These are phyloP conservation scores for Claviceps sp. DNA, from an alignment of 2,329 filamentous ascomycete species.

Conservation along the genomic window DNA sequence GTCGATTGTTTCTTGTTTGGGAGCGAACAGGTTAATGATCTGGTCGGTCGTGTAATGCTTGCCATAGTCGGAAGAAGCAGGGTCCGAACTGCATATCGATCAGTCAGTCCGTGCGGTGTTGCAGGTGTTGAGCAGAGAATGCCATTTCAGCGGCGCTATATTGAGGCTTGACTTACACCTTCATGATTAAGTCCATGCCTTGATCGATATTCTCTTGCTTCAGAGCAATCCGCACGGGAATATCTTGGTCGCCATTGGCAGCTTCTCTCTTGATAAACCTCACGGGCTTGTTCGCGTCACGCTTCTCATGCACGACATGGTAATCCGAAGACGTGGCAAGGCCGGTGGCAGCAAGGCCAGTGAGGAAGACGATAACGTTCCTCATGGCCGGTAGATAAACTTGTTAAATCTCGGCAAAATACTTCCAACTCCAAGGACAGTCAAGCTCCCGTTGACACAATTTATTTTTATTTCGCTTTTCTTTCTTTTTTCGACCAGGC, in stretches of 20 bases:
- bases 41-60: constrained; percentile 32
- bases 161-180: constrained; percentile 18
- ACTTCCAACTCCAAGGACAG: too few relatives aligned
- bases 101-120: not conserved
- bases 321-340: constrained; percentile 8
- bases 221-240: constrained; percentile 30
- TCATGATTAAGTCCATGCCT: constrained; percentile 28
- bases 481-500: too few relatives aligned
- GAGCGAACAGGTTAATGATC: constrained; percentile 29
- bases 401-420: too few relatives aligned
- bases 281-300: constrained; percentile 7
- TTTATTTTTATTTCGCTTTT: too few relatives aligned
- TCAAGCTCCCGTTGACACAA: too few relatives aligned
- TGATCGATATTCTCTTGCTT: constrained; percentile 31
- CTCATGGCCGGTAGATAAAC: constrained; percentile 7
- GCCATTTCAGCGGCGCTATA: not conserved
- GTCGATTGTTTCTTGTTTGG: constrained; percentile 29
- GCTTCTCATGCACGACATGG: constrained; percentile 21
- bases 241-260: constrained; percentile 6
- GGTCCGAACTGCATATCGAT: constrained; percentile 20
- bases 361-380: constrained; percentile 8
- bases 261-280: constrained; percentile 15
- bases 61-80: constrained; percentile 30
- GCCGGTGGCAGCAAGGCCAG: constrained; percentile 9
- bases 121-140: too few relatives aligned